Conservation (phyloP, 78 protist species). For the Trichosphaerium sp. region DNA sequence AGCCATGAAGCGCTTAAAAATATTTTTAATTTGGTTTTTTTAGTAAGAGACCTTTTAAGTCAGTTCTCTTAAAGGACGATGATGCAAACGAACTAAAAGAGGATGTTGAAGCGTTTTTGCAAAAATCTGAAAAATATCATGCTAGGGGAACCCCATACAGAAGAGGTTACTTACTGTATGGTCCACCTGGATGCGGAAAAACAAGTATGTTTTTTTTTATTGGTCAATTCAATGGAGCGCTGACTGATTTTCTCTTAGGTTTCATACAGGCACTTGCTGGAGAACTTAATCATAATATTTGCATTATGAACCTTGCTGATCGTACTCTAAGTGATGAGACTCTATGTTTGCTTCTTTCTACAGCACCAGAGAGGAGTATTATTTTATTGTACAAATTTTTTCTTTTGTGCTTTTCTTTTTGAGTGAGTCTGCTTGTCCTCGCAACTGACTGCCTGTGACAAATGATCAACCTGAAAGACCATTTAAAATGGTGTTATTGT, state of each 20-base stretch:
- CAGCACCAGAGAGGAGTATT: constrained; percentile 50
- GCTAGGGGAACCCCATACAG: constrained; percentile 83
- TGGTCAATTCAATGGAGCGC: not conserved
- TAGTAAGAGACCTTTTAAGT: constrained; percentile 26
- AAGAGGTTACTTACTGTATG: constrained; percentile 82
- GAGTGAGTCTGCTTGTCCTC: no score
- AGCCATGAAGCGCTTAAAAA: no score
- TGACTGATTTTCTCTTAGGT: no score
- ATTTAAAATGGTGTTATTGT: no score
- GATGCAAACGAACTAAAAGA: constrained; percentile 8
- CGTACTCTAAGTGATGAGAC: constrained; percentile 31
- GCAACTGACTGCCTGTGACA: no score
- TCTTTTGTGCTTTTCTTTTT: no score
- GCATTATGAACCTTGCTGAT: constrained; percentile 37
- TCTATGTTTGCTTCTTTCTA: constrained; percentile 21
- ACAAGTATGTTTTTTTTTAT: not conserved
- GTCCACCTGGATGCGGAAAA: constrained; percentile 92
- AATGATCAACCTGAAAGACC: no score
- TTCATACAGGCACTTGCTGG: constrained; percentile 67
- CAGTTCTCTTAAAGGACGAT: constrained; percentile 54
- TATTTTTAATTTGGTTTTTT: not conserved
- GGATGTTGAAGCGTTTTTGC: constrained; percentile 51
- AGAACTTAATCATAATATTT: constrained; percentile 46
- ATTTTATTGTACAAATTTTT: no score
- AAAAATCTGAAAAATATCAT: constrained; percentile 42